Evolutionary conservation across 768 basidiomycete species (phyloP), one percentile per base, ranked within the genome.

Genomic region (Amanita polypyramis): DNA sequence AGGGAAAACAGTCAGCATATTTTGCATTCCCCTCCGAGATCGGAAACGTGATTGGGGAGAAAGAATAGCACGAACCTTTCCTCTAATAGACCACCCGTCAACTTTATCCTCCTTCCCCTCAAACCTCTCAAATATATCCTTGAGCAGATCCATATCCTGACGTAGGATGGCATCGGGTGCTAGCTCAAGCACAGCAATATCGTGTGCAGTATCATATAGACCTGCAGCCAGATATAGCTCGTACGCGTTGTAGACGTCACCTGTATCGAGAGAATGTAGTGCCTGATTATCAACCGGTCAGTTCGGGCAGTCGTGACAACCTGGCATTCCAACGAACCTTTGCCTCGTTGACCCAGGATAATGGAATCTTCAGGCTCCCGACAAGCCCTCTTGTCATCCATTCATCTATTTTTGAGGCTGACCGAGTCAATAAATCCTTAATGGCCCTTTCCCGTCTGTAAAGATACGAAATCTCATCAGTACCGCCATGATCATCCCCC

Each of bases 281-380:
- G 84, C 90, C 91, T 89, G 58, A 15, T 30, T 4, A 11, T 37
- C n/a, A 30, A 36, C 37, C 45, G 17, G 53, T 44, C 27, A 34
- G 7, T 43, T 50, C 45, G 43, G 23, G 23, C 9, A 27, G 30
- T 6, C 1, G 15, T 9, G 11, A 29, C 10, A 5, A 1, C 11
- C 8, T n/a, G 17, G 29, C 5, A 35, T 27, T 37, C 4, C 3
- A 48, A 38, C 65, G 49, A 38, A 89, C 91, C 76, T 87, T 85
- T 9, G 92, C 87, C 60, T 94, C 89, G 33, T 84, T 76, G n/a
- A 97, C 74, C 94, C 95, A 99, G 4, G 76, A 63, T 45, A 77
- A 64, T 0, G 96, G 96, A 27, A 98, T 75, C 54, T 82, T 82
- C 25, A 96, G 66, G 56, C 80, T 87, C 3, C 84, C 82, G 2